These are phyloP conservation scores for Willaertia magna DNA, from an alignment of 208 protist species.

Conservation along the genomic window DNA sequence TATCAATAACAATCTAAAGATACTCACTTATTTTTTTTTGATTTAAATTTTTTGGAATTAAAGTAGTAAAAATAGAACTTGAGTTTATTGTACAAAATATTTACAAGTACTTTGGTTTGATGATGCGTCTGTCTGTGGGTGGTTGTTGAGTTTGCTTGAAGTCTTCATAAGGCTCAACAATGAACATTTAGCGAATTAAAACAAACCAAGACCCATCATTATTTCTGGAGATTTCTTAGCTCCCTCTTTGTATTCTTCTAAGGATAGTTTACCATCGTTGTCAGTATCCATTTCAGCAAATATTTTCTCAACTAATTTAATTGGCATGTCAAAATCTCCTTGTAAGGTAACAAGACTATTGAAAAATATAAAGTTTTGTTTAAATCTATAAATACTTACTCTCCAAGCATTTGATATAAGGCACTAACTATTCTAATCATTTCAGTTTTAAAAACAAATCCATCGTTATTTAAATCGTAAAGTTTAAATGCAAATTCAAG, in stretches of 20 bases:
- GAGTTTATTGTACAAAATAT: too few relatives aligned
- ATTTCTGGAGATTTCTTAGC: constrained; percentile 3
- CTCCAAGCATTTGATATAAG: constrained; percentile 9
- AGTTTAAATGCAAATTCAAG: neutral
- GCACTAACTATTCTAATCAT: constrained; percentile 9
- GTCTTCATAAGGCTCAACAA: neutral
- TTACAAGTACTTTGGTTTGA: too few relatives aligned
- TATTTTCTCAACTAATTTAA: constrained; percentile 9
- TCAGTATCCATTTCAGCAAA: constrained; percentile 11
- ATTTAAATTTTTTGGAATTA: too few relatives aligned
- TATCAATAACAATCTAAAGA: too few relatives aligned
- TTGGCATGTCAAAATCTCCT: neutral
- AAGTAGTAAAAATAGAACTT: too few relatives aligned
- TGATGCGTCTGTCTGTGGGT: too few relatives aligned
- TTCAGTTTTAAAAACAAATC: neutral
- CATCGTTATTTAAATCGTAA: constrained; percentile 8
- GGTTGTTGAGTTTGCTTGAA: too few relatives aligned
- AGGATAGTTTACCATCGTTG: neutral
- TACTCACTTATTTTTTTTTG: too few relatives aligned
- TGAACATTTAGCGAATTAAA: neutral
- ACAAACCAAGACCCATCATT: neutral
- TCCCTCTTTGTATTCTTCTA: constrained; percentile 14
- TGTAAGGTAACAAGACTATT: neutral
- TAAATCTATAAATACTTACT: too few relatives aligned
- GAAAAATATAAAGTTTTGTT: neutral